These are phyloP conservation scores for Botrytis tulipae DNA, from an alignment of 2,329 filamentous ascomycete species.

Conservation along the genomic window DNA sequence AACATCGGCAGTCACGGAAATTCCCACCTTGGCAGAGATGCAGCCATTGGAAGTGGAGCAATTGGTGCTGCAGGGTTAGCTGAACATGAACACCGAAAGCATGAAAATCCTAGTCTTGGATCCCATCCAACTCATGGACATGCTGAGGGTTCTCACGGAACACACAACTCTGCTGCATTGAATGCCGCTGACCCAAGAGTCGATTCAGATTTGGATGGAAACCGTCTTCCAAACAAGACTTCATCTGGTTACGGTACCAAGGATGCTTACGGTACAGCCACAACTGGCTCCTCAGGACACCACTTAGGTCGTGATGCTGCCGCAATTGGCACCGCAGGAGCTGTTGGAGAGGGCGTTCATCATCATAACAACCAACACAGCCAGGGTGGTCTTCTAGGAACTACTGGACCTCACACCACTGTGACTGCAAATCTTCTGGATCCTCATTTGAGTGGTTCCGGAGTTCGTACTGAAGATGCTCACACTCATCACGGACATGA, in stretches of 20 bases:
- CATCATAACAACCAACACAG: conserved; percentile 25
- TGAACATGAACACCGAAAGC: conserved; percentile 11
- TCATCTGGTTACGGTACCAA: conserved; percentile 2
- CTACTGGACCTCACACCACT: conserved; percentile 30
- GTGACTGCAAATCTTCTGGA: conserved; percentile 35
- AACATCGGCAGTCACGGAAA: not conserved
- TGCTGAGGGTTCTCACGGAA: conserved; percentile 28
- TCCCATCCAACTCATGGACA: conserved; percentile 1
- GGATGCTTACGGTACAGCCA: conserved; percentile 9
- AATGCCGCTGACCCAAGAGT: conserved; percentile 31
- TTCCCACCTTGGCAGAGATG: conserved; percentile 5
- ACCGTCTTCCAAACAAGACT: conserved; percentile 22
- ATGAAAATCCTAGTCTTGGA: conserved; percentile 6
- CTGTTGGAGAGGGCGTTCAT: conserved; percentile 24
- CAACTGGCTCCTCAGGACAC: conserved; percentile 5
- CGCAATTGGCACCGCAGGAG: conserved; percentile 21
- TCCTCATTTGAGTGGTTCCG: conserved; percentile 27
- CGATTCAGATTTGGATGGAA: conserved; percentile 30
- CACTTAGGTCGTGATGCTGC: conserved; percentile 25
- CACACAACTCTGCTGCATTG: conserved; percentile 26
- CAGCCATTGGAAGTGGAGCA: conserved; percentile 15
- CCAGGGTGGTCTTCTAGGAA: not conserved
- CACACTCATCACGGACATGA: conserved; percentile 16
- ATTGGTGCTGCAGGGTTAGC: conserved; percentile 13
- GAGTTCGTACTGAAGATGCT: conserved; percentile 25